These are phyloP conservation scores for Scheffersomyces insectosa DNA, from an alignment of 1,139 yeast genomes.

Conservation along the genomic window DNA sequence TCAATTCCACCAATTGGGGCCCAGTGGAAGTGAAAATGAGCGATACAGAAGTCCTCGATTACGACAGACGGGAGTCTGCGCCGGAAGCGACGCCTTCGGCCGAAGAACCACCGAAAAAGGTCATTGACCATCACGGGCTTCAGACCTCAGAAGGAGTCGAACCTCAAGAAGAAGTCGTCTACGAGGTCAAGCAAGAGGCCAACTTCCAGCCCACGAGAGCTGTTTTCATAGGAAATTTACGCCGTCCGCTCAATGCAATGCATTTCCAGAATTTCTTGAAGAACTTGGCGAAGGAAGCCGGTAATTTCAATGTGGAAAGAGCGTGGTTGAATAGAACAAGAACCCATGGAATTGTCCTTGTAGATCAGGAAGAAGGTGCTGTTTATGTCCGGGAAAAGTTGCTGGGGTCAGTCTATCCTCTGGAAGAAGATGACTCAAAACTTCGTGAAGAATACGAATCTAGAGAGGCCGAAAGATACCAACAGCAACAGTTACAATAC, in stretches of 20 bases:
- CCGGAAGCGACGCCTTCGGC: background rate
- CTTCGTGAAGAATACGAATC: conserved; percentile 23
- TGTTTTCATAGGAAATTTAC: conserved; percentile 43
- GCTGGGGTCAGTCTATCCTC: conserved; percentile 35
- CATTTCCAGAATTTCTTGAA: conserved; percentile 37
- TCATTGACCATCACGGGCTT: conserved; percentile 28
- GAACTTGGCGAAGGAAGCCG: conserved; percentile 24
- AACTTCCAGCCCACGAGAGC: conserved; percentile 42
- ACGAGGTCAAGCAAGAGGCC: conserved; percentile 30
- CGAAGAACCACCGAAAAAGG: conserved; percentile 2
- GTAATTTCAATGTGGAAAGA: conserved; percentile 33
- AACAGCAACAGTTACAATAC: conserved; percentile 19
- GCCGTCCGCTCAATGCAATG: conserved; percentile 38
- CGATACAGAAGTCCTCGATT: conserved; percentile 17
- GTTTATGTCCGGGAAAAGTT: conserved; percentile 30
- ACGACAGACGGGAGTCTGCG: conserved; percentile 9
- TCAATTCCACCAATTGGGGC: background rate
- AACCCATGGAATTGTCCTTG: conserved; percentile 45
- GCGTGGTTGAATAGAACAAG: conserved; percentile 46
- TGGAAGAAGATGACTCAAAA: conserved; percentile 23
- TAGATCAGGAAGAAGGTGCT: conserved; percentile 42
- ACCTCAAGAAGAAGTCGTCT: conserved; percentile 33
- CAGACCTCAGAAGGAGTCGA: conserved; percentile 18
- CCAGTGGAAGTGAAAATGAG: conserved; percentile 12
- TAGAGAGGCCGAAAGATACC: conserved; percentile 23